Percentiles rank a stretch among this genome's conserved stretches.
These are phyloP conservation scores for Cucumis hystrix DNA, from an alignment of 306 rosid genomes.

Conservation along the genomic window DNA sequence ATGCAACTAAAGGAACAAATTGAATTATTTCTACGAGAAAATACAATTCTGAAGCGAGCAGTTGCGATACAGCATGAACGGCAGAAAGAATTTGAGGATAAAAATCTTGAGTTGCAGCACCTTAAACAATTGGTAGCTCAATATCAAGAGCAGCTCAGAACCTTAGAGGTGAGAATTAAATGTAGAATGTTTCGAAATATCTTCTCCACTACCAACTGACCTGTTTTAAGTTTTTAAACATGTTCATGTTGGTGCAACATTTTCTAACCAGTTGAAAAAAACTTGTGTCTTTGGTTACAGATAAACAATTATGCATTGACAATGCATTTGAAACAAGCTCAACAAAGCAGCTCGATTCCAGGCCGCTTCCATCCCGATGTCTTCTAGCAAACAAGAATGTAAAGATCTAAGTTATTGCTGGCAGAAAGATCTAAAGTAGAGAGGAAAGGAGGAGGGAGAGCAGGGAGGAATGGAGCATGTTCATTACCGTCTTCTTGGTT, in stretches of 20 bases:
- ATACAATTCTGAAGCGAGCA: slow-evolving; percentile 64
- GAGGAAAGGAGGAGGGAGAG: neutral
- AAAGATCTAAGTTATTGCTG: neutral
- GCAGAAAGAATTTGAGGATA: slow-evolving; percentile 47
- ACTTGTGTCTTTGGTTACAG: slow-evolving; percentile 25
- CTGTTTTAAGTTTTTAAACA: neutral
- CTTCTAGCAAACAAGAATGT: slow-evolving; percentile 28
- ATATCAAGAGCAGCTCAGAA: slow-evolving; percentile 77
- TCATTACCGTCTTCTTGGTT: neutral
- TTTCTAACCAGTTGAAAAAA: neutral
- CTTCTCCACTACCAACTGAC: neutral
- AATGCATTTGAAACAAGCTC: slow-evolving; percentile 92
- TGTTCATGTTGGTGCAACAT: neutral
- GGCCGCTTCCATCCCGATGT: slow-evolving; percentile 82
- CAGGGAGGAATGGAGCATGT: neutral
- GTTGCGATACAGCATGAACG: slow-evolving; percentile 78
- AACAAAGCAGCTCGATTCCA: slow-evolving; percentile 55
- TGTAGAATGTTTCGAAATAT: neutral
- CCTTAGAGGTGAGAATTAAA: slow-evolving; percentile 55
- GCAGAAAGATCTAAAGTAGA: neutral
- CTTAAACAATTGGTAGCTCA: slow-evolving; percentile 68
- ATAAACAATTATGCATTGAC: slow-evolving; percentile 73
- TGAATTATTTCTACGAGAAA: slow-evolving; percentile 58
- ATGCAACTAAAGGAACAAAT: slow-evolving; percentile 68
- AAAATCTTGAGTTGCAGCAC: slow-evolving; percentile 58